Percentiles rank a stretch among this genome's conserved stretches.
These are phyloP conservation scores for Herpotrichia juniperi DNA, from an alignment of 2,329 filamentous ascomycete species.

Conservation along the genomic window DNA sequence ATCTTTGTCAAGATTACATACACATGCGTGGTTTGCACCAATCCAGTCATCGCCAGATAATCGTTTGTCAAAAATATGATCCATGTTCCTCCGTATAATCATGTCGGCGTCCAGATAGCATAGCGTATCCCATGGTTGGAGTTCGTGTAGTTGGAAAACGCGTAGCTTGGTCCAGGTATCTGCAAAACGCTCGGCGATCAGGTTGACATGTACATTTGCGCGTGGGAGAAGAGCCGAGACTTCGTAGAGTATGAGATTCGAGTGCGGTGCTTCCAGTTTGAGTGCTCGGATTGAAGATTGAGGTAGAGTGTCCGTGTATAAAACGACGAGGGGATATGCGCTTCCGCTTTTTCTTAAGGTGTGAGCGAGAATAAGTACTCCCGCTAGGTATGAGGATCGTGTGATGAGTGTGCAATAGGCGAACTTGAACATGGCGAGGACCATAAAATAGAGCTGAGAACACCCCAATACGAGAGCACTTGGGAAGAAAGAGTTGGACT, in stretches of 20 bases:
- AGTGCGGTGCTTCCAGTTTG: conserved; percentile 47
- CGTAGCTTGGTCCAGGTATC: conserved; percentile 63
- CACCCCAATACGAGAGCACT: too few relatives aligned
- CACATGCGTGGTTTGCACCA: conserved; percentile 58
- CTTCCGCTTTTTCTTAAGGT: conserved; percentile 55
- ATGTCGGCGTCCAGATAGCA: conserved; percentile 62
- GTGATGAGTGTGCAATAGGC: conserved; percentile 60
- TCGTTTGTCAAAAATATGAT: neutral
- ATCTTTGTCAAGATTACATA: conserved; percentile 59
- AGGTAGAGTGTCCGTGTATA: conserved; percentile 53
- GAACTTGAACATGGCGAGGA: conserved; percentile 10
- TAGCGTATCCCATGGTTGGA: conserved; percentile 39
- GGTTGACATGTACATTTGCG: conserved; percentile 31
- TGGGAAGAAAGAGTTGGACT: too few relatives aligned
- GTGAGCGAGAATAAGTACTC: conserved; percentile 58
- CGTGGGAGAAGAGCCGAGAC: conserved; percentile 47
- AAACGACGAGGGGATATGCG: conserved; percentile 56
- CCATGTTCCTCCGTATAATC: conserved; percentile 51
- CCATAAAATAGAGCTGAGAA: too few relatives aligned
- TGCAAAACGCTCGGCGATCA: conserved; percentile 58
- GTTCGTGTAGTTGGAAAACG: conserved; percentile 54
- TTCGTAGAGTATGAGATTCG: conserved; percentile 48
- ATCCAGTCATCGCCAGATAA: conserved; percentile 28
- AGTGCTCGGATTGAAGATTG: conserved; percentile 50
- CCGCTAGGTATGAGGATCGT: conserved; percentile 58